phyloP scores from a whole-genome alignment of 2,329 filamentous ascomycete species.

The Fusarium sp. region DNA sequence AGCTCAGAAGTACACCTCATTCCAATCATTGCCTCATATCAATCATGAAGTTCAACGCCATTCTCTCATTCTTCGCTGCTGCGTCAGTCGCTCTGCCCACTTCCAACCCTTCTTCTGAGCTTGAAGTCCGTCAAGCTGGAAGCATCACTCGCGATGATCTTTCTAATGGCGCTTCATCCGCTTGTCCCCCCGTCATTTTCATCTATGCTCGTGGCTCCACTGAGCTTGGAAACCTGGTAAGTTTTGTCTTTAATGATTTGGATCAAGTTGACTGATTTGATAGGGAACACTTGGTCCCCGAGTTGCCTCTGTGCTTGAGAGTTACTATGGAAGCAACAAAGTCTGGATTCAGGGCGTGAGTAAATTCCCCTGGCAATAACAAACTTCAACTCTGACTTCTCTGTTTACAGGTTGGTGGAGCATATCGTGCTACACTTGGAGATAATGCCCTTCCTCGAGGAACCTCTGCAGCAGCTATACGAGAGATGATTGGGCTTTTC shows the following conservation, averaged over 20 bases:
- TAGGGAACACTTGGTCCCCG: constrained; percentile 49
- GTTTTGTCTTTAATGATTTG: accelerated
- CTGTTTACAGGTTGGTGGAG: constrained; percentile 35
- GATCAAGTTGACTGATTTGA: accelerated
- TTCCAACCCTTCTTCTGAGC: neutral
- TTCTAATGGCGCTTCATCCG: constrained; percentile 41
- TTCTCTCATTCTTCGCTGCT: constrained; percentile 25
- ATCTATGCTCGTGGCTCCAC: constrained; percentile 55
- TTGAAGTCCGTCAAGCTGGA: constrained; percentile 34
- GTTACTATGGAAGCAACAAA: constrained; percentile 35
- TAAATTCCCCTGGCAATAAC: accelerated
- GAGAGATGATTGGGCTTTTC: constrained; percentile 57
- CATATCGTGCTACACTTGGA: constrained; percentile 52
- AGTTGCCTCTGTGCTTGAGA: constrained; percentile 46
- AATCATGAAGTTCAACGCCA: constrained; percentile 30
- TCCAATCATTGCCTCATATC: neutral
- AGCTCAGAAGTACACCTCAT: neutral
- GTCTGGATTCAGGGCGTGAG: constrained; percentile 59
- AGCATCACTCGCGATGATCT: constrained; percentile 45
- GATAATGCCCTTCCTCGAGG: constrained; percentile 54
- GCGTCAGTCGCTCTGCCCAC: constrained; percentile 19
- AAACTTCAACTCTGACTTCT: accelerated
- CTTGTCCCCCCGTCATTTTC: constrained; percentile 53
- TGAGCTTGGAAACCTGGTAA: constrained; percentile 54
- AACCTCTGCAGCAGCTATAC: constrained; percentile 53